phyloP scores from a whole-genome alignment of 139 green algal species.

The Micractinium sp. region DNA sequence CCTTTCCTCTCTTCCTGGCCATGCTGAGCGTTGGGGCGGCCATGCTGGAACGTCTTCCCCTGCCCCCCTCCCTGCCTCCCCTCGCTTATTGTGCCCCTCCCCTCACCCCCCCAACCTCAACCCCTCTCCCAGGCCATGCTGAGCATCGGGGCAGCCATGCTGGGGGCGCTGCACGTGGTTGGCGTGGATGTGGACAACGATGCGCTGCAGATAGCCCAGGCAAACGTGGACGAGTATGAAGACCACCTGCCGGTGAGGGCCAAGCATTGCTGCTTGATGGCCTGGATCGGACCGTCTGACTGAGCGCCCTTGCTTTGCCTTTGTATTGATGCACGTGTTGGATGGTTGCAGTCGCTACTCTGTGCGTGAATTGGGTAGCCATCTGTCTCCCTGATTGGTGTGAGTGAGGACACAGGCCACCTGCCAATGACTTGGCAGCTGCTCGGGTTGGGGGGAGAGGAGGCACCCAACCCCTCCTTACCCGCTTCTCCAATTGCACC shows the following conservation, averaged over 20 bases:
- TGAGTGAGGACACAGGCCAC: too few relatives aligned
- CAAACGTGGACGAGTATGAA: conserved; percentile 84
- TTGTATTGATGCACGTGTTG: too few relatives aligned
- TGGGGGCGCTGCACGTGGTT: conserved; percentile 80
- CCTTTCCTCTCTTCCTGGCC: background rate
- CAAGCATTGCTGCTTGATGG: background rate
- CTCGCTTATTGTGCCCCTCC: background rate
- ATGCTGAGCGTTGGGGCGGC: background rate
- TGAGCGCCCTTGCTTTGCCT: too few relatives aligned
- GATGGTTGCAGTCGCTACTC: too few relatives aligned
- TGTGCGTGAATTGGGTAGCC: background rate
- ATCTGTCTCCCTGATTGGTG: background rate
- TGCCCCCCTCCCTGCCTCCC: background rate
- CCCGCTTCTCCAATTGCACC: background rate
- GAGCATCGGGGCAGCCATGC: conserved; percentile 79
- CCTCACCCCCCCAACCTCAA: background rate
- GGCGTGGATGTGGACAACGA: conserved; percentile 89
- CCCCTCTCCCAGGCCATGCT: conserved; percentile 79
- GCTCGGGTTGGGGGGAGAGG: too few relatives aligned
- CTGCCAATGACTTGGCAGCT: too few relatives aligned
- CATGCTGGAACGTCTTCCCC: background rate
- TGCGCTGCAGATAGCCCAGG: conserved; percentile 71
- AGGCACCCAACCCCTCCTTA: background rate
- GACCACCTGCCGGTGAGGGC: conserved; percentile 43
- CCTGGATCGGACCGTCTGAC: too few relatives aligned